phyloP scores from a whole-genome alignment of 2,329 filamentous ascomycete species.

The Pseudocercospora fuligena region DNA sequence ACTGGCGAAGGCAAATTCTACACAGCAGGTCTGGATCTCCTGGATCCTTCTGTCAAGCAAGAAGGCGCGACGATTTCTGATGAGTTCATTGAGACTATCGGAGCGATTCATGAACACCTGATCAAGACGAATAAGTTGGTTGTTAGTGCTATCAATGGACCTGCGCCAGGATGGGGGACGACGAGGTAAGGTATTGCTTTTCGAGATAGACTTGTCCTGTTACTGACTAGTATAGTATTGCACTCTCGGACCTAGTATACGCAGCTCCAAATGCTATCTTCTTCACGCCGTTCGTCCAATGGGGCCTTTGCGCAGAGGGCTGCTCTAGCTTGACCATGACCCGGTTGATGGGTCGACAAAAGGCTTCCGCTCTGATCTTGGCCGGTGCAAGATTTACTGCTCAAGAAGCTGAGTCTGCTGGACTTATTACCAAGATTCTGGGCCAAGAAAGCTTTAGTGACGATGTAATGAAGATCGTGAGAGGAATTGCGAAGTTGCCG shows the following conservation, averaged over 20 bases:
- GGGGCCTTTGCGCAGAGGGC: constrained; percentile 33
- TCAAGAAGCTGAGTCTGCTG: constrained; percentile 26
- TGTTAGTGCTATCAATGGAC: constrained; percentile 31
- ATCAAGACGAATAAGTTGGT: constrained; percentile 31
- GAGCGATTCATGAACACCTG: constrained; percentile 25
- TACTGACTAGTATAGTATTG: constrained; percentile 12
- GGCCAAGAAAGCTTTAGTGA: constrained; percentile 26
- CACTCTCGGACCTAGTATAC: constrained; percentile 33
- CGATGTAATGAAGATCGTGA: constrained; percentile 28
- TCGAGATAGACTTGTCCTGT: neutral
- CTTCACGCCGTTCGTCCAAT: constrained; percentile 35
- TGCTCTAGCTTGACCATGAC: constrained; percentile 29
- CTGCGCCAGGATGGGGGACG: constrained; percentile 27
- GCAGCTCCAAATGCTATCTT: constrained; percentile 28
- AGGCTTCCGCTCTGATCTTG: constrained; percentile 30
- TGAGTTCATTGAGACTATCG: constrained; percentile 22
- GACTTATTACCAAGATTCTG: constrained; percentile 29
- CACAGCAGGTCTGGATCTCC: constrained; percentile 31
- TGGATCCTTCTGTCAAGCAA: constrained; percentile 26
- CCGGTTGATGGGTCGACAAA: constrained; percentile 30
- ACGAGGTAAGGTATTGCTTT: neutral
- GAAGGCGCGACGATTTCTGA: constrained; percentile 28
- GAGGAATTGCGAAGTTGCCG: constrained; percentile 28
- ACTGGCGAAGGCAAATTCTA: constrained; percentile 33
- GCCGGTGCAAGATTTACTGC: constrained; percentile 28